Evolutionary conservation across 2,329 filamentous ascomycete genomes (phyloP), one percentile per base, ranked within the genome.

Genomic region (Domatiomyces catenatus): DNA sequence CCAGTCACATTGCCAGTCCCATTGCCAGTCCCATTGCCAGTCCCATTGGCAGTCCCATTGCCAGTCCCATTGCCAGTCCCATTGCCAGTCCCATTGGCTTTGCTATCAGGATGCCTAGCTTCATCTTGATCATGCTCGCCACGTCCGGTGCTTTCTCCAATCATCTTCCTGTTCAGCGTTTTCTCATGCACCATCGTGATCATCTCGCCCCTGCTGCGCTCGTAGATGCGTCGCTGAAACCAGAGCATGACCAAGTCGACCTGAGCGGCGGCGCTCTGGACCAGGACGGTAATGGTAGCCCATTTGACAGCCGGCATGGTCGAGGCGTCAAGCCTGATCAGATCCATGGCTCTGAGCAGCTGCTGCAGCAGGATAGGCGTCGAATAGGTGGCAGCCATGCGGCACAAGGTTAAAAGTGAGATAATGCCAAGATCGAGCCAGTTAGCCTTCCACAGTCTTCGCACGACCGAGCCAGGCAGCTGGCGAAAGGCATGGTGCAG

Each of bases 151-250:
- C 52, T 8, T 15, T 53, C 44, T 60, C 69, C 66, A 5, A 72
- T 62, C 22, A 75, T 77, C 64, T 86, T 86, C 5, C 83, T 69
- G 8, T 77, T 76, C 10, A 86, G 64, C 0, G 82, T 84, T 65
- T 90, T 90, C 60, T 87, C 84, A 60, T 86, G 87, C 10, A 89
- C 73, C 77, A 86, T 87, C 15, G 84, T 89, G 52, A 90, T 83
- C 75, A 90, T 79, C 66, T 94, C 87, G 3, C 88, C 88, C 46
- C 88, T 74, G 4, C 83, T 87, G 52, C 88, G 72, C 64, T 94
- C 88, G 59, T 94, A 94, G 24, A 79, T 79, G 53, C 89, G 80
- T 56, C 88, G 77, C n/a, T 81, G 80, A 61, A 84, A 93, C 88
- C 88, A 94, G 0, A 87, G 69, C 20, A 71, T 78, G 59, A 89